phyloP scores from a whole-genome alignment of 805 yeast genomes.

The Starmerella stigmatis region DNA sequence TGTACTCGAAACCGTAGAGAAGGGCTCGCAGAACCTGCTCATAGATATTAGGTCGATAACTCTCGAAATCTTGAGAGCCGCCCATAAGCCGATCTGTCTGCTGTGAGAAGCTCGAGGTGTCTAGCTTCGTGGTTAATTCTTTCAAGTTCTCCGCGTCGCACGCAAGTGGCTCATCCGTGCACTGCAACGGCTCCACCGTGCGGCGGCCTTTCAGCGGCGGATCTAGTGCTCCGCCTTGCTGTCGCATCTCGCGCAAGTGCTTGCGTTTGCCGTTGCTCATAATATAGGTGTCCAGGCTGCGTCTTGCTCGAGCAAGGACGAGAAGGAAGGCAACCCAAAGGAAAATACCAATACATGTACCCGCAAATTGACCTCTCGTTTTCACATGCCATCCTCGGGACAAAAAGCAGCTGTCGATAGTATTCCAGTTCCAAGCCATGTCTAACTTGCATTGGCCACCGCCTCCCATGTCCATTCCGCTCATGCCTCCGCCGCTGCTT shows the following conservation, averaged over 20 bases:
- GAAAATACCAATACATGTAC: slow-evolving; percentile 63
- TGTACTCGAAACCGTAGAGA: slow-evolving; percentile 51
- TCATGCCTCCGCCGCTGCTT: slow-evolving; percentile 12
- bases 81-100: neutral
- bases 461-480: slow-evolving; percentile 18
- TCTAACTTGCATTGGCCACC: slow-evolving; percentile 30
- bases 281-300: slow-evolving; percentile 36
- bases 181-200: neutral
- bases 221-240: neutral
- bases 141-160: neutral
- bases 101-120: neutral
- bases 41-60: slow-evolving; percentile 34
- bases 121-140: neutral
- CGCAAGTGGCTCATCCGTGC: neutral
- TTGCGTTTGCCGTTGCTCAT: slow-evolving; percentile 6
- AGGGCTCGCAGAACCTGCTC: slow-evolving; percentile 44
- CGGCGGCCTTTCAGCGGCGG: neutral
- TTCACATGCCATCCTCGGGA: slow-evolving; percentile 53
- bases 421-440: slow-evolving; percentile 70
- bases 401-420: slow-evolving; percentile 55
- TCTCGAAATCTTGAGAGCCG: neutral
- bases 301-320: slow-evolving; percentile 44
- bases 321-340: slow-evolving; percentile 47
- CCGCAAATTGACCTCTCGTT: slow-evolving; percentile 53
- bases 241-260: neutral